Percentiles rank a stretch among this genome's conserved stretches.
Conservation (phyloP, 257 asterid genomes). For the Solanum tacnaense region DNA sequence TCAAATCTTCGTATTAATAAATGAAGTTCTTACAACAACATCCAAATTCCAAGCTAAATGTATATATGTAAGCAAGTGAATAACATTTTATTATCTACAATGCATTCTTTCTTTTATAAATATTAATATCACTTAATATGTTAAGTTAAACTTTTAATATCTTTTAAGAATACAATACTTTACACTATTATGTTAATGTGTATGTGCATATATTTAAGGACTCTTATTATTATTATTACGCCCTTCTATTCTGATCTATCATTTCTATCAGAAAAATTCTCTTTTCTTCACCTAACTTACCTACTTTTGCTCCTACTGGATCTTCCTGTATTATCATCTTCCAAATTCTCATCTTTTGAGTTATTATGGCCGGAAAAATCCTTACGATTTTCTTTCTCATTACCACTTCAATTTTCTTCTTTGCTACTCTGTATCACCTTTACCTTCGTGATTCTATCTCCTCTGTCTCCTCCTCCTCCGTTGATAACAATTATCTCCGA, state of each 20-base stretch:
- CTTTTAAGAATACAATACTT: too few species aligned
- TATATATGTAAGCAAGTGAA: too few species aligned
- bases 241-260: neutral
- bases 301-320: neutral
- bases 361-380: slow-evolving; percentile 41
- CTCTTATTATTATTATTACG: neutral
- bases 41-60: too few species aligned
- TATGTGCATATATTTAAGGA: neutral
- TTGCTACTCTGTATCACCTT: slow-evolving; percentile 42
- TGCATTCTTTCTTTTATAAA: neutral
- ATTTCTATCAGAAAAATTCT: neutral
- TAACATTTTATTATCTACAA: neutral
- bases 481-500: slow-evolving; percentile 7
- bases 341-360: neutral
- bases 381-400: slow-evolving; percentile 37
- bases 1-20: neutral
- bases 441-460: slow-evolving; percentile 22
- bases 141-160: too few species aligned
- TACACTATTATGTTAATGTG: too few species aligned
- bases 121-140: too few species aligned
- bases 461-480: neutral
- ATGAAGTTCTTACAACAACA: neutral
- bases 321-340: neutral
- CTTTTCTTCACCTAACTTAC: neutral
- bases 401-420: slow-evolving; percentile 29